Conservation (phyloP, 139 green algal species). For the Chlamydomonas incerta region DNA sequence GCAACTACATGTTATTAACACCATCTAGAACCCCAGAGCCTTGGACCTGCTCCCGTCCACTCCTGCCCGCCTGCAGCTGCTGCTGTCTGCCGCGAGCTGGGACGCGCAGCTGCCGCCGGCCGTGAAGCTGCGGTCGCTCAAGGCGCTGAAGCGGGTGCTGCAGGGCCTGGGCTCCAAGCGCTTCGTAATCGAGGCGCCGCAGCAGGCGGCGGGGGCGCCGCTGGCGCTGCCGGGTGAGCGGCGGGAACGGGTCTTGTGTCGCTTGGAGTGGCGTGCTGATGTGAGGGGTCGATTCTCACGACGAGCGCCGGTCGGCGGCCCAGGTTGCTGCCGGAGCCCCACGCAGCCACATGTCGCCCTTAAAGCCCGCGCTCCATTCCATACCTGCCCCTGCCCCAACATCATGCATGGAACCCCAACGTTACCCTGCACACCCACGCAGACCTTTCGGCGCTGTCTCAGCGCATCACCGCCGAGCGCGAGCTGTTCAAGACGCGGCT, state of each 20-base stretch:
- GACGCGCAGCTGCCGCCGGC: slow-evolving; percentile 20
- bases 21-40: no score
- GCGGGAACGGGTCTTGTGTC: neutral
- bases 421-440: neutral
- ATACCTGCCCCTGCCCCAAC: neutral
- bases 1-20: no score
- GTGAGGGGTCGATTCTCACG: no score
- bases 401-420: no score
- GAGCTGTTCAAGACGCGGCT: slow-evolving; percentile 61
- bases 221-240: neutral
- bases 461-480: slow-evolving; percentile 61
- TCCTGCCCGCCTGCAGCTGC: slow-evolving; percentile 40
- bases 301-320: neutral
- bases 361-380: no score
- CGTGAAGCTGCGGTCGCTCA: slow-evolving; percentile 66
- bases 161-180: slow-evolving; percentile 74
- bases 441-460: slow-evolving; percentile 40
- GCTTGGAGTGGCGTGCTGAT: no score
- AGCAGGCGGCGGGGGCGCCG: neutral
- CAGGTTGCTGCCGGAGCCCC: neutral
- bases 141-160: slow-evolving; percentile 75
- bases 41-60: no score
- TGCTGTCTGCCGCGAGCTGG: slow-evolving; percentile 48
- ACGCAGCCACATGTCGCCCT: no score
- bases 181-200: slow-evolving; percentile 74